Conservation (phyloP, 1,284 basidiomycete genomes). For the Ceratobasidium sp. region DNA sequence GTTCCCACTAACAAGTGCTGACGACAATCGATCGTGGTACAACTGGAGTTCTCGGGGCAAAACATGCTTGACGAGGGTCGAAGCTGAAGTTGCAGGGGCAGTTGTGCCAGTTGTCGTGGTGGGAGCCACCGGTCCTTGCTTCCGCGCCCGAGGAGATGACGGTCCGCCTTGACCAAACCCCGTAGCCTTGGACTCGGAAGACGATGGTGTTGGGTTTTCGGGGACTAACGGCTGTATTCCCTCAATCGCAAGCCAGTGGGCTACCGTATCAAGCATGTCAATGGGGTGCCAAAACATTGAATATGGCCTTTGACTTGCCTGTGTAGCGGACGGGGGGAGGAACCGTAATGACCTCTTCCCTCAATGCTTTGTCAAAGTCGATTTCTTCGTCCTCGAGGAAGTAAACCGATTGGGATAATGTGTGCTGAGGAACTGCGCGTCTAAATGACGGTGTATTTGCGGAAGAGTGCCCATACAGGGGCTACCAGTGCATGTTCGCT, state of each 20-base stretch:
- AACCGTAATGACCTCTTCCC: slow-evolving; percentile 79
- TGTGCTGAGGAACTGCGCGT: slow-evolving; percentile 60
- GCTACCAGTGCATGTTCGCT: slow-evolving; percentile 46
- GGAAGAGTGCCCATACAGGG: slow-evolving; percentile 78
- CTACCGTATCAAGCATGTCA: slow-evolving; percentile 46
- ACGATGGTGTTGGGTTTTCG: slow-evolving; percentile 81
- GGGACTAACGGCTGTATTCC: slow-evolving; percentile 96
- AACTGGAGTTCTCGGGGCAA: slow-evolving; percentile 94
- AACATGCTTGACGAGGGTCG: slow-evolving; percentile 85
- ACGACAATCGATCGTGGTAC: slow-evolving; percentile 92
- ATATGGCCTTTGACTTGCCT: slow-evolving; percentile 41
- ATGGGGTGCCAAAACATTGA: not conserved
- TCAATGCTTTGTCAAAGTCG: slow-evolving; percentile 89
- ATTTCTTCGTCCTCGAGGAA: slow-evolving; percentile 97
- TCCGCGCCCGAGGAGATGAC: slow-evolving; percentile 46
- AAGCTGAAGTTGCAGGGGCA: slow-evolving; percentile 50
- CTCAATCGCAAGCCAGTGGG: slow-evolving; percentile 98
- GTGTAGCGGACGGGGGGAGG: slow-evolving; percentile 81
- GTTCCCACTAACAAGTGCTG: slow-evolving; percentile 67
- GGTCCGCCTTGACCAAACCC: slow-evolving; percentile 39
- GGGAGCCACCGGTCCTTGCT: slow-evolving; percentile 46
- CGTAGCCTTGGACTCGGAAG: slow-evolving; percentile 18
- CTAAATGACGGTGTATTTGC: slow-evolving; percentile 76
- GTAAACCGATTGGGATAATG: slow-evolving; percentile 73
- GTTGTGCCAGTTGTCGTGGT: slow-evolving; percentile 47